Percentiles rank a stretch among this genome's conserved stretches.
Conservation (phyloP, 305 asterid genomes). For the Solanum chacoense region DNA sequence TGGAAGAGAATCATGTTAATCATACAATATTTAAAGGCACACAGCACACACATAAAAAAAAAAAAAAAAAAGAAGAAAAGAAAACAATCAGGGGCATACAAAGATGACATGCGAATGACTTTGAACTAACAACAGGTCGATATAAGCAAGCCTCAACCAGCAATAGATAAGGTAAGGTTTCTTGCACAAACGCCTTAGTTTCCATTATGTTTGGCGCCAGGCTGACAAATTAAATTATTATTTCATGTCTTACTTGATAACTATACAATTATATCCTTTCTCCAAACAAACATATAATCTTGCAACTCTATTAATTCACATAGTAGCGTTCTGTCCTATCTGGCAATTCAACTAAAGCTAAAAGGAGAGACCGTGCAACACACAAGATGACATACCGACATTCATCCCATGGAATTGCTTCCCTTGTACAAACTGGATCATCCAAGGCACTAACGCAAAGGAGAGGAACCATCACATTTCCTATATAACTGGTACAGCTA, state of each 20-base stretch:
- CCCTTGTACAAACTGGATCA: constrained; percentile 89
- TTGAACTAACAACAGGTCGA: background rate
- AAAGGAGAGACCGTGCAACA: background rate
- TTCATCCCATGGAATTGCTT: constrained; percentile 97
- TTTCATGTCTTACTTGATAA: background rate
- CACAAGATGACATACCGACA: constrained; percentile 52
- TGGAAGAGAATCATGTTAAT: constrained; percentile 15
- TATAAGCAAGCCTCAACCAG: background rate
- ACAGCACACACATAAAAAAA: background rate
- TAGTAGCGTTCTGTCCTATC: background rate
- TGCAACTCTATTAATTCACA: background rate
- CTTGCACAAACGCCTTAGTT: background rate
- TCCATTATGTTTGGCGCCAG: background rate
- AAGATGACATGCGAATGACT: background rate
- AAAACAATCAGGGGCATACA: background rate
- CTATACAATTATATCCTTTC: background rate
- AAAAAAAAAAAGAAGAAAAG: background rate
- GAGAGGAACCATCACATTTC: constrained; percentile 72
- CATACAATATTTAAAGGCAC: background rate
- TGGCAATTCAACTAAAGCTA: background rate
- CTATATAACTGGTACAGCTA: constrained; percentile 62
- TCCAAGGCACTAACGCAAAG: constrained; percentile 77
- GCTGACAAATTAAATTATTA: background rate
- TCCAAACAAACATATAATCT: background rate
- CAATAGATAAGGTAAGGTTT: background rate